Evolutionary conservation across 345 rosid genomes (phyloP), one percentile per base, ranked within the genome.

Genomic region (Garcia nutans): DNA sequence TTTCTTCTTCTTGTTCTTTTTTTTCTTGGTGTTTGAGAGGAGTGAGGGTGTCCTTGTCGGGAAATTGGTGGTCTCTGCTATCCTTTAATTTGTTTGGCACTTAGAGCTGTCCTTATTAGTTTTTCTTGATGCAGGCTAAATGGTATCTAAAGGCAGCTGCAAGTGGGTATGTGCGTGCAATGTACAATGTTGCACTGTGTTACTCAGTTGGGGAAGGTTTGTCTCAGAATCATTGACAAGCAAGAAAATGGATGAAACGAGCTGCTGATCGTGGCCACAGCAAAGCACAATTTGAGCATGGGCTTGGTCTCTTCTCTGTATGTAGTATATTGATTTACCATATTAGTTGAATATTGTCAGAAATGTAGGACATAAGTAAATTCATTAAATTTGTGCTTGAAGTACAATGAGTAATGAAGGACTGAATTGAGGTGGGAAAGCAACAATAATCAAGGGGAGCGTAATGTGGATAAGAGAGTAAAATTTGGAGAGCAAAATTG

Each of bases 241-340:
- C 93, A 47, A 88, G 85, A 69, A 93, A 86, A 83, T 96, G 98
- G 99, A 93, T 96, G 99, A 92, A 89, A 82, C 85, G 88, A 44
- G 99, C 98, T 72, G 99, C 98, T 47, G 97, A 91, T 85, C 86
- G 75, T 10, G 96, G 94, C 70, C 98, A 93, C 70, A 80, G 92
- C 77, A 93, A 88, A 87, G 98, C 98, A 72, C 97, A 96, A 67
- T 89, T 84, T 64, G 98, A 96, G 78, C 93, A 89, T 47, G 99
- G 99, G 23, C 97, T 92, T 80, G 72, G 88, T 52, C 86, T 96
- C 8, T 93, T 93, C 58, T 87, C 97, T 3, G 99, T 93, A 89
- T 28, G 88, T 76, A 12, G 31, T 37, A 6, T 49, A n/a, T 23
- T 63, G 65, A 12, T 70, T 52, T 26, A 9, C 31, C 70, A 2